Base-by-base conservation (phyloP, 306 rosid genomes). In the Corylus heterophylla region DNA sequence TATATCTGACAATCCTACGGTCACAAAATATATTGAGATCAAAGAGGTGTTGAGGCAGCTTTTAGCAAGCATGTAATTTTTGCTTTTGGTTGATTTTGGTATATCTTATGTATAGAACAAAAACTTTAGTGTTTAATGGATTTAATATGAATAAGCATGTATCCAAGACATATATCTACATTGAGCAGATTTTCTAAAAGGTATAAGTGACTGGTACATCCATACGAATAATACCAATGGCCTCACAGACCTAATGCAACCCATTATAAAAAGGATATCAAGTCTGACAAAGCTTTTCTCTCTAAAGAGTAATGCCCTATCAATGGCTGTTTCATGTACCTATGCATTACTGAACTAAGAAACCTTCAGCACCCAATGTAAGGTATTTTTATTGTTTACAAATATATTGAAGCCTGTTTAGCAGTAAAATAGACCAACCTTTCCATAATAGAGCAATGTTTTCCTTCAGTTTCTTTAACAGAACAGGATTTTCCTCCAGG, bases 401-500 rank as follows among this genome's bases (percentile, higher is more conserved):
- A 35, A 64, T 42, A 42, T 42, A 68, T 68, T n/a, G 8, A 68
- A 42, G 17, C 48, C 42, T 12, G 13, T 11, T 77, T 73, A 70
- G 63, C 45, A 55, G 54, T 25, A 80, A 77, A 75, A 82, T 78
- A 82, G 83, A 72, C 80, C 64, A 73, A 96, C 98, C 99, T 88
- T 90, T 85, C 91, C 94, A 79, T 73, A 93, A 73, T 12, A 81
- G 11, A 18, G 89, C 69, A 86, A 91, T 86, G 25, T 22, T 95
- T 37, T 76, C 78, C 86, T 89, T 93, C 79, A 96, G 89, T 86
- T 88, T 93, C 45, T 80, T 87, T 76, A 90, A 79, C 80, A 96
- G 87, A 75, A 76, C 69, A 50, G 99, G 97, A 87, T 90, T 90
- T 81, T 93, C 96, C 76, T 91, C 99, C 62, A 96, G 76, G 80